phyloP scores from a whole-genome alignment of 179 eudicot genomes.

The Corrigiola litoralis region DNA sequence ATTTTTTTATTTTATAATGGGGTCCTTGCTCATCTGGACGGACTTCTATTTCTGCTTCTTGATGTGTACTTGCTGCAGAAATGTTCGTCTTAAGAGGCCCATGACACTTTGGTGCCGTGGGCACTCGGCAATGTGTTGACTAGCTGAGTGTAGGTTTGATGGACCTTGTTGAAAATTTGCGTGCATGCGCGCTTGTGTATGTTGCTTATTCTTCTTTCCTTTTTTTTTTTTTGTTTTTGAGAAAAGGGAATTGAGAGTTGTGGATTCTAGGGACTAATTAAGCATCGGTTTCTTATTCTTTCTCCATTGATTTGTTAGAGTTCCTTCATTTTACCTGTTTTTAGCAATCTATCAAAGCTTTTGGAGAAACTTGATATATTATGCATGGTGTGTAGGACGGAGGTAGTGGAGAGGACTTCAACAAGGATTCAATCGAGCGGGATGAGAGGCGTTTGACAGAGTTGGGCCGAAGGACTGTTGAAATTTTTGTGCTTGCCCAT shows the following conservation, averaged over 20 bases:
- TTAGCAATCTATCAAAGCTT: conserved; percentile 5
- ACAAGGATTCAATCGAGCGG: conserved; percentile 74
- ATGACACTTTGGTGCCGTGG: neutral
- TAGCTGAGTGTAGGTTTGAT: neutral
- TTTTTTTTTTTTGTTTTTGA: neutral
- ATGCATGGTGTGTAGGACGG: conserved; percentile 58
- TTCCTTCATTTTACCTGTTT: too few species aligned
- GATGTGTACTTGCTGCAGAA: neutral
- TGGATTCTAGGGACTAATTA: too few species aligned
- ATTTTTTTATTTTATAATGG: too few species aligned
- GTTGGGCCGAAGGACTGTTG: conserved; percentile 92
- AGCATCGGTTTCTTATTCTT: neutral
- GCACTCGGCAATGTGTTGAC: neutral
- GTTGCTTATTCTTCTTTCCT: too few species aligned
- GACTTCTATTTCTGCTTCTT: neutral
- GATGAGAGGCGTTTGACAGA: conserved; percentile 94
- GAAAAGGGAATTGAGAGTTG: too few species aligned
- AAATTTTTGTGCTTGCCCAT: conserved; percentile 82
- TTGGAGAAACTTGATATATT: neutral
- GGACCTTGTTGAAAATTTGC: too few species aligned
- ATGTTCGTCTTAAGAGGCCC: neutral
- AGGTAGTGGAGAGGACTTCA: conserved; percentile 71
- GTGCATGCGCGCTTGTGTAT: too few species aligned
- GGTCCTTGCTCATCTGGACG: neutral
- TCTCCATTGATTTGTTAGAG: neutral